Evolutionary conservation across 176 grass and related monocot species (phyloP), one percentile per base, ranked within the genome.

Genomic region (Aegilops longissima): DNA sequence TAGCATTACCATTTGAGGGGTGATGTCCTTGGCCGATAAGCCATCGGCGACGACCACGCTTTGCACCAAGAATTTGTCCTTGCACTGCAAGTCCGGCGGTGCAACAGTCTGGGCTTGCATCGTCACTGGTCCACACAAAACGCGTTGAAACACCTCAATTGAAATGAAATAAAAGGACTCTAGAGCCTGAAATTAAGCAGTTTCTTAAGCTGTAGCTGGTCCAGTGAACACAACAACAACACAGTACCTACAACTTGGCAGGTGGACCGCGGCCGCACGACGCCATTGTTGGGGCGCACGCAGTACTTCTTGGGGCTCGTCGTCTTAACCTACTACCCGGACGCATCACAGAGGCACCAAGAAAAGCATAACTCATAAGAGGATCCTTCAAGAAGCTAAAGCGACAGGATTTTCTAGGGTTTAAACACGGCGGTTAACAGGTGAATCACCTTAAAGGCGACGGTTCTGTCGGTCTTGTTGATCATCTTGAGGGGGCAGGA

Each of bases 281-380:
- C 79, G 33, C 93, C 93, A 83, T 89, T 75, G 88, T 94, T 94
- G 35, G 93, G 93, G 17, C 93, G 90, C 67, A 94, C 93, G 80
- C 93, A 94, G 74, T 94, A 94, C 68, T 94, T 94, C 87, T 87
- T 94, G 27, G 93, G 93, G 87, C 74, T 94, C 42, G 93, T 94
- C 82, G 93, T 94, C 90, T 94, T 94, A 61, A 94, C 90, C 93
- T 94, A 94, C 87, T 84, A 87, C 84, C 87, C 78, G 66, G 59
- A 81, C 38, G 67, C 56, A 91, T 69, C 89, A 51, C 61, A 81
- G 59, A 47, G 76, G 59, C 68, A 59, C 62, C 81, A 80, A 75
- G 64, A 84, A 76, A 84, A 74, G 49, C 49, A 52, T 52, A 17
- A 84, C 81, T n/a, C 51, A 11, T 64, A 29, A 82, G 70, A 72